A percentile compares a stretch with the other conserved stretches of the same genome.
Evolutionary conservation across 305 asterid species (phyloP).

Genomic region (Fraxinus baroniana): DNA sequence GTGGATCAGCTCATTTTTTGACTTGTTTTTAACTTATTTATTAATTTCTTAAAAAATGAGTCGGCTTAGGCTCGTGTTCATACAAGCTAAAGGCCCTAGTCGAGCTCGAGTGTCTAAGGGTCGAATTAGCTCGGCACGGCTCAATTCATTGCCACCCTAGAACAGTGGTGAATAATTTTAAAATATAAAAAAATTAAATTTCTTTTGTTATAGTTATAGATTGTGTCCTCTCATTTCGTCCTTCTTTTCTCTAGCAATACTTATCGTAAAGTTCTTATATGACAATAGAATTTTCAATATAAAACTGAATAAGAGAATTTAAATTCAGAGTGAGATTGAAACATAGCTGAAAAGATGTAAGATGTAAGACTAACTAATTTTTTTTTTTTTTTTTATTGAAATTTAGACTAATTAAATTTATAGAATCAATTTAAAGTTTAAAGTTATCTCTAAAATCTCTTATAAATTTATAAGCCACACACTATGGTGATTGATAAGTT

Average conservation of each 20-base stretch:
- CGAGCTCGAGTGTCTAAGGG: neutral
- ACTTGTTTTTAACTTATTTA: neutral
- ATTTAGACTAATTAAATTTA: neutral
- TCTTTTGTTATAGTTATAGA: neutral
- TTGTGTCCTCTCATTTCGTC: neutral
- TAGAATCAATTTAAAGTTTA: neutral
- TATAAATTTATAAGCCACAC: neutral
- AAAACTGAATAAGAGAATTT: neutral
- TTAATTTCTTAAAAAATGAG: neutral
- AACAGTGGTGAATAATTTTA: neutral
- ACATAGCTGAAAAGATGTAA: neutral
- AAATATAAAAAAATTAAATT: too few relatives aligned
- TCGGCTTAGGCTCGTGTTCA: neutral
- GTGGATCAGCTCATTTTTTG: neutral
- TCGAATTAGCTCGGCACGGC: neutral
- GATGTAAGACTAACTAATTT: neutral
- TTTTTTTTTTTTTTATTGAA: neutral
- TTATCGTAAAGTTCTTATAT: neutral
- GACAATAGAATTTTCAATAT: neutral
- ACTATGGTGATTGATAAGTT: neutral
- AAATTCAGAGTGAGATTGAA: neutral
- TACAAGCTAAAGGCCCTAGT: neutral
- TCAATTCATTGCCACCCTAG: neutral
- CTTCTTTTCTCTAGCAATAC: neutral
- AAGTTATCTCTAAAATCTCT: neutral